phyloP scores from a whole-genome alignment of 345 rosid species.

The Citrus reticulata region DNA sequence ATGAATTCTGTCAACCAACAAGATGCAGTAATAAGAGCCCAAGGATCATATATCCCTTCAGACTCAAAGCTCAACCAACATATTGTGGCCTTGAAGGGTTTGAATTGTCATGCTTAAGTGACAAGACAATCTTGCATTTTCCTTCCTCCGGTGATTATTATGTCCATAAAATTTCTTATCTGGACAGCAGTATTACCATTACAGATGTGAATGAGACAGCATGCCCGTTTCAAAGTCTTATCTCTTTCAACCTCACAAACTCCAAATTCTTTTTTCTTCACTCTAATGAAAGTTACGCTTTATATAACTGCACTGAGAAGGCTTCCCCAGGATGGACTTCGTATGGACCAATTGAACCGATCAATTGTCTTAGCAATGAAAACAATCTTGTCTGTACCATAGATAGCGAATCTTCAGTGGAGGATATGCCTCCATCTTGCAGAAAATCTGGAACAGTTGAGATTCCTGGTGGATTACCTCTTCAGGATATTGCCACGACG shows the following conservation, averaged over 20 bases:
- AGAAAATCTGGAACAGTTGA: neutral
- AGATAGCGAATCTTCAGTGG: rapidly evolving
- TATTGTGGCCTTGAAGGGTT: slow-evolving; percentile 5
- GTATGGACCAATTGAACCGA: rapidly evolving
- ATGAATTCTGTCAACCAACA: neutral
- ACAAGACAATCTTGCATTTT: neutral
- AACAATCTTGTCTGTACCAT: neutral
- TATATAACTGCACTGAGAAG: neutral
- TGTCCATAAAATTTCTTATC: slow-evolving; percentile 4
- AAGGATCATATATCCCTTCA: slow-evolving; percentile 8
- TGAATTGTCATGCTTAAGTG: neutral
- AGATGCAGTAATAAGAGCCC: neutral
- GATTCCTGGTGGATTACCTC: neutral
- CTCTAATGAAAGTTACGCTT: neutral
- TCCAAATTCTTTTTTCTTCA: neutral
- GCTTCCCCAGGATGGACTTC: rapidly evolving
- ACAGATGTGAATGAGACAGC: neutral
- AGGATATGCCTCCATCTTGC: neutral
- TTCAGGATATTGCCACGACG: too few species aligned
- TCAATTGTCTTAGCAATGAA: neutral
- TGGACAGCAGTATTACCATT: neutral
- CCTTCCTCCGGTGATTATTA: neutral
- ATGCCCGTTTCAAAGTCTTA: neutral
- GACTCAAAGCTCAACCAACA: neutral
- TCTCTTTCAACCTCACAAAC: neutral